Evolutionary conservation across 2,329 filamentous ascomycete species (phyloP), one percentile per base, ranked within the genome.

Genomic region (Paecilomyces niveus): DNA sequence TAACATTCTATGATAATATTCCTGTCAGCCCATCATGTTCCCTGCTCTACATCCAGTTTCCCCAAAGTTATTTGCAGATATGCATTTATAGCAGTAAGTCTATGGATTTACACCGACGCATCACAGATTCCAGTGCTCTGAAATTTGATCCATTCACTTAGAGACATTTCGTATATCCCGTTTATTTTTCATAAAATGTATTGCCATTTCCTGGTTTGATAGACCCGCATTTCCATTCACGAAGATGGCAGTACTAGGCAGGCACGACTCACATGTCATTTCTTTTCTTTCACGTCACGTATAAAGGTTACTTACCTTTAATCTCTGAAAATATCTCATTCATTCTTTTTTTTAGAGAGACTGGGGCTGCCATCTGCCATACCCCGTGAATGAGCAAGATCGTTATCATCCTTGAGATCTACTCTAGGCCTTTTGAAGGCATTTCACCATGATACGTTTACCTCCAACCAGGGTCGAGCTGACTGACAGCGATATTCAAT

Each of bases 401-500:
- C 10, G n/a, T 45, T 45, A n/a, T 18, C 9, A n/a, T 45, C 15
- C n/a, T 18, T 9, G 11, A 29, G 8, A 52, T 52, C 26, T 52
- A 9, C 13, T 52, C 24, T 10, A 52, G 13, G 50, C n/a, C 39
- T 52, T 24, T n/a, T 15, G 13, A 8, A 15, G 22, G 21, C 21
- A 21, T 21, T 29, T 21, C 8, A 60, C 18, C 56, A 74, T 76
- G 73, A 68, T 75, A 33, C 68, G 72, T 58, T 65, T 68, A 33
- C 67, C 66, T 15, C 67, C 71, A 35, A 73, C 71, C 7, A 61
- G 67, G 32, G 70, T 76, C 53, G 56, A 58, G 24, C 62, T 75
- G 29, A 66, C 65, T 1, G 67, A 72, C 18, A 62, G 68, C 21
- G 74, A 76, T 59, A 32, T 75, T 22, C 63, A 69, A 31, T 66